phyloP scores from a whole-genome alignment of 306 rosid genomes.

The Vachellia pachyceras region DNA sequence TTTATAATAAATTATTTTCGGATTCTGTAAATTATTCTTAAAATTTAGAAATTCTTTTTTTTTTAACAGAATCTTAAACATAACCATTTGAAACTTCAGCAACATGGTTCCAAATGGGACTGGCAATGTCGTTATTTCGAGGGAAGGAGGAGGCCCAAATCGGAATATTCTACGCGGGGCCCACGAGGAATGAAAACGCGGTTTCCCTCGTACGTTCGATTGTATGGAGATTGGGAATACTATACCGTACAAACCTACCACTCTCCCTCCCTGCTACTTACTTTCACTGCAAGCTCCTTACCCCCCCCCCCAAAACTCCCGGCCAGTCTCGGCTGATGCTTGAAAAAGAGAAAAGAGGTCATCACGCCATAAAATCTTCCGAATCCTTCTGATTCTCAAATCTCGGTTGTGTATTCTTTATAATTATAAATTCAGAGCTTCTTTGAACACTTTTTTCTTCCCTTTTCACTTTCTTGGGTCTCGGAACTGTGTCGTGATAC shows the following conservation, averaged over 20 bases:
- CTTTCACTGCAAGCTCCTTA: slow-evolving; percentile 1
- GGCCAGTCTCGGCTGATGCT: background rate
- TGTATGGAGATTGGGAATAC: background rate
- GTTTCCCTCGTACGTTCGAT: background rate
- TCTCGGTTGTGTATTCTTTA: background rate
- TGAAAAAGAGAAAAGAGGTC: slow-evolving; percentile 9
- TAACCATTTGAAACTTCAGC: background rate
- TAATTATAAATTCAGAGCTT: background rate
- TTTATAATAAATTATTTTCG: too few species aligned
- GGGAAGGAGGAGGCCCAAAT: background rate
- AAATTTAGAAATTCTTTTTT: too few species aligned
- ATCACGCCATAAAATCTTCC: slow-evolving; percentile 7
- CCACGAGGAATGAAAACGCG: slow-evolving; percentile 42
- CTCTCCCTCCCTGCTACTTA: background rate
- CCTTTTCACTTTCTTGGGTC: background rate
- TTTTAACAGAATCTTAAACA: too few species aligned
- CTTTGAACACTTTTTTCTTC: slow-evolving; percentile 1
- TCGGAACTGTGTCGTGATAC: background rate
- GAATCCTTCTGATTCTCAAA: slow-evolving; percentile 35
- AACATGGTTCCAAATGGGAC: background rate
- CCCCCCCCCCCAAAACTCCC: too few species aligned
- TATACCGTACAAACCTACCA: background rate
- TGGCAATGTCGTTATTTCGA: background rate
- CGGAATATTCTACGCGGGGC: slow-evolving; percentile 33
- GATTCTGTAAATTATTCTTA: too few species aligned